Percentiles rank a stretch among this genome's conserved stretches.
These are phyloP conservation scores for Acrasis kona DNA, from an alignment of 78 protist genomes.

Conservation along the genomic window DNA sequence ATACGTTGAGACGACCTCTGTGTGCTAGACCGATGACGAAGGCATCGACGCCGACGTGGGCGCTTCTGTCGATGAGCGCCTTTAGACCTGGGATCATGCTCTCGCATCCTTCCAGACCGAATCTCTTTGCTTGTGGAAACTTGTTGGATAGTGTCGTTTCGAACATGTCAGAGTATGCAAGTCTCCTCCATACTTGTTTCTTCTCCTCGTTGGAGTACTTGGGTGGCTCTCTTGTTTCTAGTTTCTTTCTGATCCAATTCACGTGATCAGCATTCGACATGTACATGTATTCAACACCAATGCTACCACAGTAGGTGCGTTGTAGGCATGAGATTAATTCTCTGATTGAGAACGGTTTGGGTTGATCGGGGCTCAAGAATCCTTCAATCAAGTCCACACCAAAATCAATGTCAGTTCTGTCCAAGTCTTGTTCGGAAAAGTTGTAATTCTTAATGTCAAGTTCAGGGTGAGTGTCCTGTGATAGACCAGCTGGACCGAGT, in stretches of 20 bases:
- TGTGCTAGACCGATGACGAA: slow-evolving; percentile 86
- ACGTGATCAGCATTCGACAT: slow-evolving; percentile 11
- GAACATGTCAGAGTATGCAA: not conserved
- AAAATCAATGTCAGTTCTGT: not conserved
- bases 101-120: slow-evolving; percentile 92
- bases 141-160: slow-evolving; percentile 36
- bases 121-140: slow-evolving; percentile 58
- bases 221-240: too few relatives aligned
- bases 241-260: not conserved
- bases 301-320: slow-evolving; percentile 11
- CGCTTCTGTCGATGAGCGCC: slow-evolving; percentile 54
- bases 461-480: not conserved
- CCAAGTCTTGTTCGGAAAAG: not conserved
- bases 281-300: slow-evolving; percentile 52
- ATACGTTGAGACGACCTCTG: slow-evolving; percentile 75
- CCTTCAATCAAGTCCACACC: not conserved
- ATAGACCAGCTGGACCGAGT: too few relatives aligned
- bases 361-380: not conserved
- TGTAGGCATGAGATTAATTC: slow-evolving; percentile 21
- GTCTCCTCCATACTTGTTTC: not conserved
- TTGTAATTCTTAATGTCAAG: not conserved
- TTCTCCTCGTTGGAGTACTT: not conserved
- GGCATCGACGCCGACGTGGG: slow-evolving; percentile 67
- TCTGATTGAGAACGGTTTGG: not conserved
- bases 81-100: slow-evolving; percentile 68